phyloP scores from a whole-genome alignment of 2,329 filamentous ascomycete species.

The Sporothrix inflata region DNA sequence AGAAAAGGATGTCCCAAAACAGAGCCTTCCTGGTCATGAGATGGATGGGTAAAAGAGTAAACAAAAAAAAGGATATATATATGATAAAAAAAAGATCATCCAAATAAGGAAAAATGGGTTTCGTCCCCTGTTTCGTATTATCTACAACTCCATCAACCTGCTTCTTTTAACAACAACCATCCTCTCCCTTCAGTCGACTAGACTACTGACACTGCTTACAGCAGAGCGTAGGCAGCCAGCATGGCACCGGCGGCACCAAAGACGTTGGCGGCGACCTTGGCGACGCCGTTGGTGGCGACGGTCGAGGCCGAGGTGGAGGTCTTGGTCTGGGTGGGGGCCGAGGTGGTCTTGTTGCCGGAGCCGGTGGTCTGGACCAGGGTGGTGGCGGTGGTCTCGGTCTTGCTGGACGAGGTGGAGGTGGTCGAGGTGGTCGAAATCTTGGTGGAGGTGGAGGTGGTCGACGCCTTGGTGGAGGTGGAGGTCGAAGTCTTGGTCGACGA shows the following conservation, averaged over 20 bases:
- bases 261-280: conserved; percentile 34
- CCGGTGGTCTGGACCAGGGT: conserved; percentile 5
- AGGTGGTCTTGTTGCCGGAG: neutral
- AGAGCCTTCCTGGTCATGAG: neutral
- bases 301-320: conserved; percentile 34
- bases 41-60: conserved; percentile 5
- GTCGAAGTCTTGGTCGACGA: conserved; percentile 37
- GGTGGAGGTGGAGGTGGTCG: conserved; percentile 35
- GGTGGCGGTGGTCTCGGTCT: conserved; percentile 22
- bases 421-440: conserved; percentile 38
- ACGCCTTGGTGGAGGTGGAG: conserved; percentile 10
- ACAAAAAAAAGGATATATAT: conserved; percentile 23
- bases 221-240: conserved; percentile 36
- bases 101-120: neutral
- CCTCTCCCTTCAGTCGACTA: neutral
- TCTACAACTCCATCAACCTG: neutral
- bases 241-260: conserved; percentile 36
- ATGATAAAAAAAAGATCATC: conserved; percentile 18
- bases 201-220: conserved; percentile 34
- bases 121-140: conserved; percentile 14
- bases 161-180: neutral
- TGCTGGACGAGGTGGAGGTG: conserved; percentile 29
- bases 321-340: conserved; percentile 17
- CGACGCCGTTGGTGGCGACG: conserved; percentile 39
- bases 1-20: neutral